Base-by-base conservation (phyloP, 2,329 filamentous ascomycete species). In the Fusarium sp. region DNA sequence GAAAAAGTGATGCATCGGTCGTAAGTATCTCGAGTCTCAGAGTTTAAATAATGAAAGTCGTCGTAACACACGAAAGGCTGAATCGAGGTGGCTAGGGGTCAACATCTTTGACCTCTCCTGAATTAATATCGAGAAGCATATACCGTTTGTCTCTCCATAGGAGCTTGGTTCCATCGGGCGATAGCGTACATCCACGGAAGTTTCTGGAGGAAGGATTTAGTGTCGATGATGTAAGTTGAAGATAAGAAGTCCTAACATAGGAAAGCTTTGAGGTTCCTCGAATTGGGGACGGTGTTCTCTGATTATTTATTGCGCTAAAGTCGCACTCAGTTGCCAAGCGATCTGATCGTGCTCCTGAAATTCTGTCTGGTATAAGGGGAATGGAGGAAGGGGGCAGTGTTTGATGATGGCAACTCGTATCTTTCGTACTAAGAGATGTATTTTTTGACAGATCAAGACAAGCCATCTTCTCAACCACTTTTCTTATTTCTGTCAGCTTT, bases 391-490 rank as follows among this genome's bases (percentile, higher is more conserved):
- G 36, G 20, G 36, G 13, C 20, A 28, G 18, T 45, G 44, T 28
- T 28, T 4, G 18, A 7, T 5, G 28, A 7, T 44, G n/a, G n/a
- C n/a, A 28, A 14, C 18, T 22, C 26, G 24, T 22, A 20, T 28
- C 12, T 6, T 28, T 45, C 18, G 18, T 12, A 20, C 12, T 18
- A 35, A 24, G n/a, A 26, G 18, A 51, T 12, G 3, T 8, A 7
- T 10, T 9, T 10, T 15, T 3, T 2, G 18, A 8, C 7, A 6
- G 2, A 22, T 15, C 3, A 20, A 22, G 6, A 22, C 6, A 26
- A 7, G 9, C 3, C 14, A 15, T 33, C 8, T 35, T n/a, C 6
- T 22, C n/a, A 4, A 4, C 13, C 9, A 20, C 2, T 3, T 35
- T 18, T 11, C 31, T 35, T 15, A 6, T 22, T 26, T 1, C 22